These are phyloP conservation scores for Candida loeiensis DNA, from an alignment of 805 yeast species.

Conservation along the genomic window DNA sequence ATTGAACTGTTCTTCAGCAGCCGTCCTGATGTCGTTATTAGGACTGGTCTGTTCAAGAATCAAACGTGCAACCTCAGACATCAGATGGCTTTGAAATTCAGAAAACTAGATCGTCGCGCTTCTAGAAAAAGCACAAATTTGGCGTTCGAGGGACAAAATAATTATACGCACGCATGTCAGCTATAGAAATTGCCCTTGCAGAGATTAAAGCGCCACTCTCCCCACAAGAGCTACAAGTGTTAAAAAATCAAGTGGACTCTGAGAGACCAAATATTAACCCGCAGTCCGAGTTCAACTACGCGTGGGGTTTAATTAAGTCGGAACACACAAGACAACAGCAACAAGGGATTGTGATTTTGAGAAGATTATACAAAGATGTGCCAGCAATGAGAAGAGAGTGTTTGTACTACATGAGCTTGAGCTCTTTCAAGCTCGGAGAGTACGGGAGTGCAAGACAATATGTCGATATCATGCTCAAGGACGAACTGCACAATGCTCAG, in stretches of 20 bases:
- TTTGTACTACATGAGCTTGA: conserved; percentile 80
- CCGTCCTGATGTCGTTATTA: conserved; percentile 49
- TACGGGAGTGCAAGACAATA: conserved; percentile 82
- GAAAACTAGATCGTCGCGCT: background rate
- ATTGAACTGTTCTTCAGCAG: conserved; percentile 51
- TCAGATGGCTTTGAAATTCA: background rate
- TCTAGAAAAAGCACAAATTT: background rate
- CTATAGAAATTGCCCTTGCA: conserved; percentile 37
- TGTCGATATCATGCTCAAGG: conserved; percentile 67
- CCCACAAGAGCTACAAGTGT: conserved; percentile 68
- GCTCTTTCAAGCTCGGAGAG: conserved; percentile 85
- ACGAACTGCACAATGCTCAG: conserved; percentile 84
- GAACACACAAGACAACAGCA: conserved; percentile 58
- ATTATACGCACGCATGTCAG: background rate
- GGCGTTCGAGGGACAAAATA: background rate
- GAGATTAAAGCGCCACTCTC: conserved; percentile 54
- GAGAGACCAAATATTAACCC: conserved; percentile 79
- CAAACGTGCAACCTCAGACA: conserved; percentile 7
- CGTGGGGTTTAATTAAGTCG: conserved; percentile 93
- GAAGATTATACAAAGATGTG: conserved; percentile 66
- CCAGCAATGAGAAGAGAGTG: conserved; percentile 87
- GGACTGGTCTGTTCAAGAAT: conserved; percentile 35
- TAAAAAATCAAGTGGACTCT: conserved; percentile 70
- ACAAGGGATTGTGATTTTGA: conserved; percentile 73
- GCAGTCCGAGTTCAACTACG: conserved; percentile 87